Conservation (phyloP, 2,329 filamentous ascomycete genomes). For the Fusarium pseudonygamai region DNA sequence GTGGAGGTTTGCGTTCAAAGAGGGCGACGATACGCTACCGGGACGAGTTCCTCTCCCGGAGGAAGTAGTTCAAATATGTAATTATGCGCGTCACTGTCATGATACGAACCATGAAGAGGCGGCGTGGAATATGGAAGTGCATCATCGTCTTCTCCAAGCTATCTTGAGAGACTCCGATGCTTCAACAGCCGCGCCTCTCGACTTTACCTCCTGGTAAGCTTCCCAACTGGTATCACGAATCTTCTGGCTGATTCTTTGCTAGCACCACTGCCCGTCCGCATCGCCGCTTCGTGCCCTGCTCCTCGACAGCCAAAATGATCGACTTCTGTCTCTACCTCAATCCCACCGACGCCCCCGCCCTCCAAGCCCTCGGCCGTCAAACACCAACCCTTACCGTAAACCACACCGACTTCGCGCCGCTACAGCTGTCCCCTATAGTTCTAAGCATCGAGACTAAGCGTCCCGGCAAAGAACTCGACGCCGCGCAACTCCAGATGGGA, state of each 20-base stretch:
- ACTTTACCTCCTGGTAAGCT: slow-evolving; percentile 19
- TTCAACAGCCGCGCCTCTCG: background rate
- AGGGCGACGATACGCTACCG: background rate
- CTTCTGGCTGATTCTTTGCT: rapidly evolving
- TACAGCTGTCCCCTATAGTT: slow-evolving; percentile 18
- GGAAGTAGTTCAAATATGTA: slow-evolving; percentile 6
- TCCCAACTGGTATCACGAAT: rapidly evolving
- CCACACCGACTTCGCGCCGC: slow-evolving; percentile 20
- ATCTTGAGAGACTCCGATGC: background rate
- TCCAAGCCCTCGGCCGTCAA: slow-evolving; percentile 8
- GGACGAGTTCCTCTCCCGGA: slow-evolving; percentile 10
- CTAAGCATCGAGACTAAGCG: slow-evolving; percentile 31
- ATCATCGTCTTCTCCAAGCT: slow-evolving; percentile 20
- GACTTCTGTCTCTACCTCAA: slow-evolving; percentile 23
- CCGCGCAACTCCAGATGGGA: slow-evolving; percentile 22
- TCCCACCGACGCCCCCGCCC: background rate
- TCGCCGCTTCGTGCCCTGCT: background rate
- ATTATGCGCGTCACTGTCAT: slow-evolving; percentile 17
- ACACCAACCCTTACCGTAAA: slow-evolving; percentile 23
- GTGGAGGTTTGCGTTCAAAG: slow-evolving; percentile 27
- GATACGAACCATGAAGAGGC: slow-evolving; percentile 20
- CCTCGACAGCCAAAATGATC: slow-evolving; percentile 23
- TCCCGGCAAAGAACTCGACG: slow-evolving; percentile 11
- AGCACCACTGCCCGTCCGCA: slow-evolving; percentile 9
- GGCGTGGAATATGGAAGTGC: slow-evolving; percentile 31